Evolutionary conservation across 1,284 basidiomycete genomes (phyloP).

Genomic region (Cryptococcus hybrid): DNA sequence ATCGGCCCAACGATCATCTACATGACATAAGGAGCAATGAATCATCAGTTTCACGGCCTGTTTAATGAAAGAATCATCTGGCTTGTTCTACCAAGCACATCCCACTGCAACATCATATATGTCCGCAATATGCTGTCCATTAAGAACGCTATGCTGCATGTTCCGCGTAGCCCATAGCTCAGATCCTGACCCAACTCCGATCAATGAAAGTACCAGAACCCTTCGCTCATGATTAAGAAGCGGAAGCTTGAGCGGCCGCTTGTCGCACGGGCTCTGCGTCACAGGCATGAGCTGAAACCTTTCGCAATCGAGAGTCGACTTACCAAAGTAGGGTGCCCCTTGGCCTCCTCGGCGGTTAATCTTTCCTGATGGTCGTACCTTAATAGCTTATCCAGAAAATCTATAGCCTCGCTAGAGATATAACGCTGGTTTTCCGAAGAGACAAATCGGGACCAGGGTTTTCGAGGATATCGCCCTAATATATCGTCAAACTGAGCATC

Average conservation of each 20-base stretch:
- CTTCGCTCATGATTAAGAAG: background rate
- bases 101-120: too few species aligned
- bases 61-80: too few species aligned
- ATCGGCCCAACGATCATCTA: too few species aligned
- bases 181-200: too few species aligned
- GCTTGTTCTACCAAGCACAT: too few species aligned
- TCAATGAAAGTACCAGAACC: too few species aligned
- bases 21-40: too few species aligned
- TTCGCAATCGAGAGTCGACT: conserved; percentile 9
- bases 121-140: too few species aligned
- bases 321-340: conserved; percentile 85
- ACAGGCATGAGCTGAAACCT: too few species aligned
- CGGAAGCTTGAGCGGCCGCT: conserved; percentile 13
- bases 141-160: too few species aligned
- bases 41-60: too few species aligned
- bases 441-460: conserved; percentile 91
- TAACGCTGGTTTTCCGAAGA: conserved; percentile 93
- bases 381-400: conserved; percentile 93
- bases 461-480: conserved; percentile 85
- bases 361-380: conserved; percentile 96
- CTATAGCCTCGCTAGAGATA: conserved; percentile 97
- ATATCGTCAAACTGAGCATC: conserved; percentile 89
- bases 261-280: conserved; percentile 25
- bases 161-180: too few species aligned
- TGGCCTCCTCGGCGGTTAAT: conserved; percentile 87